phyloP scores from a whole-genome alignment of 2,329 filamentous ascomycete genomes.

The Penicillium sp. region DNA sequence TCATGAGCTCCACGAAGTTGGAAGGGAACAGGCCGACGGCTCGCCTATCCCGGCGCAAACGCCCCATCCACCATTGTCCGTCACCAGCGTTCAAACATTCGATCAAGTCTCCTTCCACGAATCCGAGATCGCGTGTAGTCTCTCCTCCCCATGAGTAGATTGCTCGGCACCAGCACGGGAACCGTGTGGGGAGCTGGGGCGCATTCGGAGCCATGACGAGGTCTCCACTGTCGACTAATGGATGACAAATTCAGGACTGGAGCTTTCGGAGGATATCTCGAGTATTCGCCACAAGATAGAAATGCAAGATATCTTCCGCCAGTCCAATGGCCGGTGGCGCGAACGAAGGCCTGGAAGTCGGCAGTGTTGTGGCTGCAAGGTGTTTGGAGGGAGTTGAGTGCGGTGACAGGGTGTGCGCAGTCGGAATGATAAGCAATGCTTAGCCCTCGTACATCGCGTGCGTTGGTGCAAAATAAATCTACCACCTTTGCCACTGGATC shows the following conservation, averaged over 20 bases:
- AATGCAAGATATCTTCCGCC: no score
- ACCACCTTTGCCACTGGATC: no score
- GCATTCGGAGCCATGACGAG: constrained; percentile 42
- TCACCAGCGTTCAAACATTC: constrained; percentile 97
- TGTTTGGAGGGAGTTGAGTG: constrained; percentile 5
- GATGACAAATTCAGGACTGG: constrained; percentile 1
- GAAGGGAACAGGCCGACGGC: constrained; percentile 92
- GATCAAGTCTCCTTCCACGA: constrained; percentile 95
- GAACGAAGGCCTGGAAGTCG: background rate
- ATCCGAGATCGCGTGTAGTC: constrained; percentile 90
- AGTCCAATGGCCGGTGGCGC: background rate
- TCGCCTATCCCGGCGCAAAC: constrained; percentile 79
- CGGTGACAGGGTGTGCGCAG: constrained; percentile 12
- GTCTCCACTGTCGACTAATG: background rate
- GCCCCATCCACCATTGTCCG: constrained; percentile 97
- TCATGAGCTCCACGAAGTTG: constrained; percentile 91
- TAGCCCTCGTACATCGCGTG: constrained; percentile 12
- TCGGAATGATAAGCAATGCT: constrained; percentile 7
- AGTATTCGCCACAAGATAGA: background rate
- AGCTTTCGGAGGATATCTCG: background rate
- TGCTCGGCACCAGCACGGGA: constrained; percentile 87
- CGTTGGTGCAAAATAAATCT: background rate
- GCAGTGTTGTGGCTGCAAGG: background rate
- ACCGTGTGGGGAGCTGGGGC: constrained; percentile 62
- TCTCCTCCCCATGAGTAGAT: constrained; percentile 93